Base-by-base conservation (phyloP, 2,329 filamentous ascomycete species). In the Pezicula neosporulosa region DNA sequence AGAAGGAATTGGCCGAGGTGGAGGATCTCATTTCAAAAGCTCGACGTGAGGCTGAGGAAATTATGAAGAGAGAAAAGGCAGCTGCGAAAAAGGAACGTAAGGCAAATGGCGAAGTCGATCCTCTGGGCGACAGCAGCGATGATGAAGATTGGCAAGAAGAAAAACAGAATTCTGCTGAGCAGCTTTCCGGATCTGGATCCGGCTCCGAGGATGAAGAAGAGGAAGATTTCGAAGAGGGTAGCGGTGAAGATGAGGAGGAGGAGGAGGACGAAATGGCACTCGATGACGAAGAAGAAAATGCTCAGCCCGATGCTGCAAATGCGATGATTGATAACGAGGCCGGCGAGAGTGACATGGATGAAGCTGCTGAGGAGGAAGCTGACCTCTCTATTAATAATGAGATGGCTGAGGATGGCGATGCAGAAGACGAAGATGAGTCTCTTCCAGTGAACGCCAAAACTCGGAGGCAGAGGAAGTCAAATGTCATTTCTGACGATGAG, bases 1-100 rank as follows among this genome's bases (percentile, higher is more conserved):
- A 92, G 64, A 82, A 83, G 33, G 87, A 96, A 66, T 83, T 90
- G 68, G 84, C 88, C 51, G 84, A 92, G 53, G 83, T 96, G 12
- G 94, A 97, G 60, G 87, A 97, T 63, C 80, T 97, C 54, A 82
- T 97, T 24, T 87, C 93, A 44, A 91, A 86, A 62, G 93, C 92
- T 18, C 80, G 91, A 51, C 78, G 84, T 55, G 90, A 97, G 65
- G 92, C 86, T 2, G 81, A 88, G 42, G 85, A 87, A 59, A 85
- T 97, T 46, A 87, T 86, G 69, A 83, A 87, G 61, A 77, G 83
- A 45, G 94, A 99, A 70, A 84, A 84, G 56, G 86, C 81, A 27
- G 84, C 82, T 42, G 83, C 83, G 0, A 93, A 89, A 71, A 83
- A 84, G 63, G 78, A 83, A 49, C 69, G 68, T 7, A 75, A 76